These are phyloP conservation scores for Talaromyces adpressus DNA, from an alignment of 495 filamentous ascomycete genomes.

Conservation along the genomic window DNA sequence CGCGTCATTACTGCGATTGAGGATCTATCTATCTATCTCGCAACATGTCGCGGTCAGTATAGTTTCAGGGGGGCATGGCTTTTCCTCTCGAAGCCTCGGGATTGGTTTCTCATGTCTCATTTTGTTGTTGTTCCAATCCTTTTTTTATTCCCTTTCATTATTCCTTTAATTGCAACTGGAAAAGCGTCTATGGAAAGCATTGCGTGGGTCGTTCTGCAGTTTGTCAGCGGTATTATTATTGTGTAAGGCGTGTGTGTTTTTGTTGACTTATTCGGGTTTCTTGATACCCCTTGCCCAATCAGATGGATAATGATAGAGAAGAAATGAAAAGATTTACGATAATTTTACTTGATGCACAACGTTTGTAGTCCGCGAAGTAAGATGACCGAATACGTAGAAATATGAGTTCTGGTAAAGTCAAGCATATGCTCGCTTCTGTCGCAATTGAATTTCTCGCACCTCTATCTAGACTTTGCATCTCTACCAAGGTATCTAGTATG, in stretches of 20 bases:
- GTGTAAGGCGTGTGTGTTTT: conserved; percentile 1
- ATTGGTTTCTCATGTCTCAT: conserved; percentile 16
- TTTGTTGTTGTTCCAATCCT: not conserved
- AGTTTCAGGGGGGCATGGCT: conserved; percentile 23
- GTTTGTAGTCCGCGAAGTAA: not conserved
- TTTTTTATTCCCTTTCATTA: not conserved
- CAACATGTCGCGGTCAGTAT: conserved; percentile 7
- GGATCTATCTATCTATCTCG: not conserved
- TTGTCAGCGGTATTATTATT: conserved; percentile 1
- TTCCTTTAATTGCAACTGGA: not conserved
- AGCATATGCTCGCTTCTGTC: not conserved
- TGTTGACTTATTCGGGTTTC: not conserved
- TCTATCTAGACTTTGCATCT: not conserved
- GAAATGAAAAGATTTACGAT: not conserved
- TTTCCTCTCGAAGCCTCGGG: conserved; percentile 21
- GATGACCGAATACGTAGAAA: not conserved
- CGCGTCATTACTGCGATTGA: not conserved
- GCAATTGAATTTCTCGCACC: not conserved
- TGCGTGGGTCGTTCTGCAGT: not conserved
- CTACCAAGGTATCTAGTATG: not conserved
- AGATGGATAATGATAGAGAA: conserved; percentile 4
- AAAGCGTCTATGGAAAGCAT: conserved; percentile 2
- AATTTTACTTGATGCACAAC: not conserved
- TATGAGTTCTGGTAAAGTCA: not conserved
- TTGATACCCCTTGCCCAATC: conserved; percentile 6